These are phyloP conservation scores for Nemania sp. DNA, from an alignment of 2,329 filamentous ascomycete genomes.

Conservation along the genomic window DNA sequence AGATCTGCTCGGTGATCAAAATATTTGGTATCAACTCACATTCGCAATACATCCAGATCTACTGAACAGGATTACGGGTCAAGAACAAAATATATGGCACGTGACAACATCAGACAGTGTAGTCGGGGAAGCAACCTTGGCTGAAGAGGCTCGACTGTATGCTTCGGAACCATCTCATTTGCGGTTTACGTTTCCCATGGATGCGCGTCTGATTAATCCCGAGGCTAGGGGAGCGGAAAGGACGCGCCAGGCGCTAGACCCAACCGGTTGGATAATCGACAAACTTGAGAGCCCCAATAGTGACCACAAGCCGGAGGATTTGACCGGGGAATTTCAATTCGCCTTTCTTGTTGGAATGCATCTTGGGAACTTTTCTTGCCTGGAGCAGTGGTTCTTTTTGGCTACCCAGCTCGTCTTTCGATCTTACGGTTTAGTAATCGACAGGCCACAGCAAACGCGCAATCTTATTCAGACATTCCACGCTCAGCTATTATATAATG, in stretches of 20 bases:
- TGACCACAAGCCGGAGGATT: conserved; percentile 53
- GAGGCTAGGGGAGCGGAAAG: conserved; percentile 45
- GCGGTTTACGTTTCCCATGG: conserved; percentile 50
- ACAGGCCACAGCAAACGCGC: conserved; percentile 59
- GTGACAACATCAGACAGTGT: conserved; percentile 66
- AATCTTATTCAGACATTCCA: conserved; percentile 64
- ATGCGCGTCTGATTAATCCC: conserved; percentile 46
- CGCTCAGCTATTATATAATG: conserved; percentile 67
- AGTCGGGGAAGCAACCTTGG: conserved; percentile 56
- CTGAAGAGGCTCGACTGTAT: conserved; percentile 57
- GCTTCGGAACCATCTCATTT: conserved; percentile 44
- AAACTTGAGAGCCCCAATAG: conserved; percentile 51
- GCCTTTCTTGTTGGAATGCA: conserved; percentile 68
- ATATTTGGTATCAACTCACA: conserved; percentile 66
- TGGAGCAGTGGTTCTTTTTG: conserved; percentile 73
- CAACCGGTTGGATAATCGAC: conserved; percentile 61
- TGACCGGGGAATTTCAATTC: conserved; percentile 72
- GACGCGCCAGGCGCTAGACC: conserved; percentile 52
- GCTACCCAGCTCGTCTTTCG: conserved; percentile 64
- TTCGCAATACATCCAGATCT: conserved; percentile 59
- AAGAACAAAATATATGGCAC: conserved; percentile 59
- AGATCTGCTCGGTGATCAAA: conserved; percentile 47
- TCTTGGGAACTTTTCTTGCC: conserved; percentile 68
- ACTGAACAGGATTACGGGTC: conserved; percentile 62
- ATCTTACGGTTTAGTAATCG: conserved; percentile 59